These are phyloP conservation scores for Podila horticola DNA, from an alignment of 192 early-diverging fungal genomes.

Conservation along the genomic window DNA sequence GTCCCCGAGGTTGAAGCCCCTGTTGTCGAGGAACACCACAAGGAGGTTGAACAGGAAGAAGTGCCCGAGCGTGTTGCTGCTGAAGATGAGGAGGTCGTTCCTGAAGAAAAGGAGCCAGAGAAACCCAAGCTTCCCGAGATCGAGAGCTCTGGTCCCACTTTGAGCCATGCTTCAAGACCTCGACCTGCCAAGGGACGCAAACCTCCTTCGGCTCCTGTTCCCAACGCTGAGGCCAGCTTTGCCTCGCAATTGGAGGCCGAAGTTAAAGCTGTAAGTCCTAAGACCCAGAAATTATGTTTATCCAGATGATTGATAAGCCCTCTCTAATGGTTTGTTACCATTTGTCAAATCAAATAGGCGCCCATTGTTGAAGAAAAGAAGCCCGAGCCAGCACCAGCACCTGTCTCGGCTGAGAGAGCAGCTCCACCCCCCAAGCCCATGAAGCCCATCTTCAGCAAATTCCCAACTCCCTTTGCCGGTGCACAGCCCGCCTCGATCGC, in stretches of 20 bases:
- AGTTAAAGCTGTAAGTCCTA: slow-evolving; percentile 43
- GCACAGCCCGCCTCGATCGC: slow-evolving; percentile 14
- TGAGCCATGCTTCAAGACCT: slow-evolving; percentile 39
- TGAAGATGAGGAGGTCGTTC: slow-evolving; percentile 1
- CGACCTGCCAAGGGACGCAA: slow-evolving; percentile 49
- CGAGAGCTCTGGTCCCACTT: slow-evolving; percentile 29
- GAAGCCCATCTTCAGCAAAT: slow-evolving; percentile 52
- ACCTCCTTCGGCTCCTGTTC: slow-evolving; percentile 30
- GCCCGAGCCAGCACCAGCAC: slow-evolving; percentile 19
- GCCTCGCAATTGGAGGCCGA: slow-evolving; percentile 45
- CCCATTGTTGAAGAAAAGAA: slow-evolving; percentile 43
- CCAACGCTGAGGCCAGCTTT: slow-evolving; percentile 41
- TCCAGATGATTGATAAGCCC: no score
- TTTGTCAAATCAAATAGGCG: slow-evolving; percentile 12
- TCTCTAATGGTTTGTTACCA: neutral
- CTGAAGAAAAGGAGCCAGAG: slow-evolving; percentile 40
- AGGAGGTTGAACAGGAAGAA: slow-evolving; percentile 5
- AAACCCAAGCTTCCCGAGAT: slow-evolving; percentile 49
- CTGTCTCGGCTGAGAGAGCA: slow-evolving; percentile 20
- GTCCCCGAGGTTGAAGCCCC: neutral
- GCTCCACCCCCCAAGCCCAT: slow-evolving; percentile 49
- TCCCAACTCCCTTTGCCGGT: slow-evolving; percentile 52
- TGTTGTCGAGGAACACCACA: neutral
- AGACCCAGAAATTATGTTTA: neutral
- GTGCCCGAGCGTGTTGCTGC: slow-evolving; percentile 8